Conservation (phyloP, 1,284 basidiomycete genomes). For the Meira miltonrushii region DNA sequence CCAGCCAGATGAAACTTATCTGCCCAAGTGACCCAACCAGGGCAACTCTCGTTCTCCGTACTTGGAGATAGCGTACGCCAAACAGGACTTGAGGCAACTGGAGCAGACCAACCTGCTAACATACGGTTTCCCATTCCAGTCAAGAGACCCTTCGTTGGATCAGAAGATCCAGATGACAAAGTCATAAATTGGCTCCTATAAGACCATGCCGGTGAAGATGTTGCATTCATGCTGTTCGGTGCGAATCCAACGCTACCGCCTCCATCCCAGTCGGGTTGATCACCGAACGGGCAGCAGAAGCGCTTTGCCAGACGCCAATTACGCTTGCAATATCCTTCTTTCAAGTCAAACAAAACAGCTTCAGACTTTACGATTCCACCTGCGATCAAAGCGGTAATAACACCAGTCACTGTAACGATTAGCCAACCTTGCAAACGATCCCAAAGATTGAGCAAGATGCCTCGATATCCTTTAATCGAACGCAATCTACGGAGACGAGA, state of each 20-base stretch:
- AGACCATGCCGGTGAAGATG: not conserved
- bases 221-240: not conserved
- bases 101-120: slow-evolving; percentile 36
- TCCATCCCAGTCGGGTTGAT: slow-evolving; percentile 24
- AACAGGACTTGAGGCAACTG: slow-evolving; percentile 34
- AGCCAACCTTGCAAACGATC: slow-evolving; percentile 80
- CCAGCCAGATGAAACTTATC: slow-evolving; percentile 22
- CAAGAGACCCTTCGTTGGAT: slow-evolving; percentile 20
- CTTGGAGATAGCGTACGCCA: slow-evolving; percentile 30
- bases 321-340: slow-evolving; percentile 76
- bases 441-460: slow-evolving; percentile 64
- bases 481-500: slow-evolving; percentile 49
- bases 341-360: slow-evolving; percentile 85
- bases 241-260: not conserved
- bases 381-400: slow-evolving; percentile 59
- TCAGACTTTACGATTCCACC: slow-evolving; percentile 82
- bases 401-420: slow-evolving; percentile 67
- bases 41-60: slow-evolving; percentile 56
- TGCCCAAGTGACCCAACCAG: slow-evolving; percentile 70
- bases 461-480: slow-evolving; percentile 57
- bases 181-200: not conserved
- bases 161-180: not conserved
- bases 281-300: slow-evolving; percentile 65
- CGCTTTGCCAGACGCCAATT: slow-evolving; percentile 71
- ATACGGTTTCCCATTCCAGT: slow-evolving; percentile 31